These are phyloP conservation scores for Microstegium vimineum DNA, from an alignment of 176 grass and related monocot species.

Conservation along the genomic window DNA sequence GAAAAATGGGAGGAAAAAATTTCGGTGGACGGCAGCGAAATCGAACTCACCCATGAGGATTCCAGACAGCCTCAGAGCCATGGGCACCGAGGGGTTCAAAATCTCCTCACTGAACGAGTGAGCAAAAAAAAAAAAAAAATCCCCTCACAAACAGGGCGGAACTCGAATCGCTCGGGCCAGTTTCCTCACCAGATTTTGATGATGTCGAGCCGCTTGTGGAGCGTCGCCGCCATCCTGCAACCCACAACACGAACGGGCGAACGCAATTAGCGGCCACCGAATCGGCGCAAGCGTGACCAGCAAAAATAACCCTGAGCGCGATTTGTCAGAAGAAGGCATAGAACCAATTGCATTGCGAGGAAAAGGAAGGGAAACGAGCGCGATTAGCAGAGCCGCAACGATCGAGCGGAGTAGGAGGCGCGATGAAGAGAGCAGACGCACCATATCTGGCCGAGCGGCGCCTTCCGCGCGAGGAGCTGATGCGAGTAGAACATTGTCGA, in stretches of 20 bases:
- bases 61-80: conserved; percentile 88
- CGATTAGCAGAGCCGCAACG: background rate
- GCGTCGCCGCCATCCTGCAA: conserved; percentile 88
- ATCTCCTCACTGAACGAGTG: conserved; percentile 71
- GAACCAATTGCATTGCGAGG: background rate
- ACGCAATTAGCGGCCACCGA: background rate
- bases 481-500: conserved; percentile 89
- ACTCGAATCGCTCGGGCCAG: background rate
- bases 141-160: background rate
- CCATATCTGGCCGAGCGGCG: conserved; percentile 95
- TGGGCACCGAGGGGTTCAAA: conserved; percentile 82
- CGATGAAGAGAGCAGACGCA: background rate
- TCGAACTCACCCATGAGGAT: conserved; percentile 82
- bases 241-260: background rate
- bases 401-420: background rate
- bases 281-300: background rate
- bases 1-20: background rate
- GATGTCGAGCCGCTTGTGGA: conserved; percentile 80
- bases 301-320: background rate
- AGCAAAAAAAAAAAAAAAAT: background rate
- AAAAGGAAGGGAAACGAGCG: background rate
- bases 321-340: background rate
- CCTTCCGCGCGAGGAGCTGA: conserved; percentile 84
- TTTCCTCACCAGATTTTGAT: conserved; percentile 77
- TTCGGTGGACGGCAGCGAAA: background rate